phyloP scores from a whole-genome alignment of 73 alveolate genomes.

The Paramecium octaurelia region DNA sequence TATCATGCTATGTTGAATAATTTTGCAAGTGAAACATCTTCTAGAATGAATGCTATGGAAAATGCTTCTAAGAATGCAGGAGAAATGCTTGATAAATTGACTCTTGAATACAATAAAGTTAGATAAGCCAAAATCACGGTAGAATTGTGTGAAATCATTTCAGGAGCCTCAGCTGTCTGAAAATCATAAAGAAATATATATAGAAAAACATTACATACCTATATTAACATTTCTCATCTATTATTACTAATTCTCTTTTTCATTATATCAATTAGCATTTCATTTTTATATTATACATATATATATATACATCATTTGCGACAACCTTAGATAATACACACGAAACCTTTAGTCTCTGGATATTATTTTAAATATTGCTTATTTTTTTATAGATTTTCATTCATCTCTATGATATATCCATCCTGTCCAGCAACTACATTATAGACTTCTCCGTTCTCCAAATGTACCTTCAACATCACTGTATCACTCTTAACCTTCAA shows the following conservation, averaged over 20 bases:
- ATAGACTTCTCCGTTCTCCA: neutral
- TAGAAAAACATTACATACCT: neutral
- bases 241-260: neutral
- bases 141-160: conserved; percentile 88
- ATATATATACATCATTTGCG: neutral
- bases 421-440: neutral
- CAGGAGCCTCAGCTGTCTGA: conserved; percentile 91
- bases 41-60: conserved; percentile 94
- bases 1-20: conserved; percentile 81
- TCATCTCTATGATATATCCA: conserved; percentile 25
- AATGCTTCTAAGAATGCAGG: conserved; percentile 88
- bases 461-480: neutral
- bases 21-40: conserved; percentile 84
- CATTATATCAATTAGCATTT: neutral
- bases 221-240: neutral
- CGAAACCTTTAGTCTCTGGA: conserved; percentile 8
- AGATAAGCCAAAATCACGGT: conserved; percentile 85
- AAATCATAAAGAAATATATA: neutral
- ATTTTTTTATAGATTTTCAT: neutral
- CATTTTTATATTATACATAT: neutral
- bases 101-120: conserved; percentile 84
- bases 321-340: neutral
- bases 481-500: neutral
- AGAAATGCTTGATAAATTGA: conserved; percentile 79
- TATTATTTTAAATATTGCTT: neutral